Percentiles rank a stretch among this genome's conserved stretches.
Evolutionary conservation across 768 basidiomycete species (phyloP).

Genomic region (Termitomyces sp.): DNA sequence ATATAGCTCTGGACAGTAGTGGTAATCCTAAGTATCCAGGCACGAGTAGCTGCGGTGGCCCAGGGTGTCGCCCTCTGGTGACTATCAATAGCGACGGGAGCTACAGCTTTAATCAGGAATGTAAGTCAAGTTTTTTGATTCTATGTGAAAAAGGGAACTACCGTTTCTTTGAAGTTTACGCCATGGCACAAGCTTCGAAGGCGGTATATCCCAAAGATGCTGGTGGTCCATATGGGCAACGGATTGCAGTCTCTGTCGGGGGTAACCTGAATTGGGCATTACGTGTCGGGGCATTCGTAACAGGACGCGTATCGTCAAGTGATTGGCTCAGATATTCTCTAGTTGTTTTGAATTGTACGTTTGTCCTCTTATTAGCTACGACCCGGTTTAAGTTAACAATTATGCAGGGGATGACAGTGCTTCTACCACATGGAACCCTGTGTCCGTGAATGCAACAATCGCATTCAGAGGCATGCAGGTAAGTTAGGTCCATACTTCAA

Average conservation of each 20-base stretch:
- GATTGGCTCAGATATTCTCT: constrained; percentile 66
- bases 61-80: constrained; percentile 62
- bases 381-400: neutral
- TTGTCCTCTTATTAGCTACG: neutral
- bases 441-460: constrained; percentile 51
- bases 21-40: constrained; percentile 65
- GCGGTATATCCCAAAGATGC: constrained; percentile 64
- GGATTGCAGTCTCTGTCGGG: constrained; percentile 58
- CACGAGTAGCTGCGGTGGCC: constrained; percentile 51
- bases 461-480: constrained; percentile 60
- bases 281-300: constrained; percentile 61
- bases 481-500: constrained; percentile 3
- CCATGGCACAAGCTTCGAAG: constrained; percentile 72
- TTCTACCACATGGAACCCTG: constrained; percentile 49
- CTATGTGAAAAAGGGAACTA: neutral
- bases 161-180: constrained; percentile 39
- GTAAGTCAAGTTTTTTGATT: constrained; percentile 25
- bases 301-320: constrained; percentile 40
- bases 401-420: constrained; percentile 39
- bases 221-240: constrained; percentile 63
- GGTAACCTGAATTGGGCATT: constrained; percentile 55
- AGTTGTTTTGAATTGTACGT: constrained; percentile 67
- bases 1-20: constrained; percentile 56
- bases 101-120: constrained; percentile 70
- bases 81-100: constrained; percentile 60